Percentiles rank a stretch among this genome's conserved stretches.
These are phyloP conservation scores for Candida verbasci DNA, from an alignment of 805 yeast species.

Conservation along the genomic window DNA sequence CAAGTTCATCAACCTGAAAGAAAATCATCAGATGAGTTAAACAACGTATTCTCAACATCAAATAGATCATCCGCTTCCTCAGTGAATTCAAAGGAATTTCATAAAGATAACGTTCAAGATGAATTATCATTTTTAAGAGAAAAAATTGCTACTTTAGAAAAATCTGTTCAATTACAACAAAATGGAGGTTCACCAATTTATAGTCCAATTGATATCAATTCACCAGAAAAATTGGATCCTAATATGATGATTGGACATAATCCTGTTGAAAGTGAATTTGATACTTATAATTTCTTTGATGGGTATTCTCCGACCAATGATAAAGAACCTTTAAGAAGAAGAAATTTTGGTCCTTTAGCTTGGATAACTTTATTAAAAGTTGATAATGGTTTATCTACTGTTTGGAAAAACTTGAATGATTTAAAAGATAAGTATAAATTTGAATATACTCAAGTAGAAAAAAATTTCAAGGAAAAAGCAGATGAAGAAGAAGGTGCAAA, in stretches of 20 bases:
- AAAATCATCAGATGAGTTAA: not conserved
- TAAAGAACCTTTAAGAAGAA: conserved; percentile 20
- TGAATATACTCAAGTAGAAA: not conserved
- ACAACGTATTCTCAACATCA: not conserved
- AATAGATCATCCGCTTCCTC: not conserved
- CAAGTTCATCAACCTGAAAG: not conserved
- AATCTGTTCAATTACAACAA: too few relatives aligned
- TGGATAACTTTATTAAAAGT: conserved; percentile 24
- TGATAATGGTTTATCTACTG: conserved; percentile 17
- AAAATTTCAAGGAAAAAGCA: conserved; percentile 8
- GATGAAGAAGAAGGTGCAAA: conserved; percentile 12
- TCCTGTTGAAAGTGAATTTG: conserved; percentile 13
- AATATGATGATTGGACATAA: conserved; percentile 8
- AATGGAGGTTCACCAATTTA: conserved; percentile 1
- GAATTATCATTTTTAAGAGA: conserved; percentile 12
- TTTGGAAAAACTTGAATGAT: conserved; percentile 12
- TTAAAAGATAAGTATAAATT: conserved; percentile 3
- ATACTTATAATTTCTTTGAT: conserved; percentile 15
- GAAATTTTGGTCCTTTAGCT: conserved; percentile 28
- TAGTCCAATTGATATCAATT: not conserved
- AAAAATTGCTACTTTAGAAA: conserved; percentile 12
- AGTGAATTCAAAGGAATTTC: too few relatives aligned
- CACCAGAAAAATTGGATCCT: not conserved
- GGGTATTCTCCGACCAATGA: conserved; percentile 21
- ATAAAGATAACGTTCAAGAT: too few relatives aligned